Percentiles rank a stretch among this genome's conserved stretches.
Evolutionary conservation across 1,139 yeast species (phyloP).

Genomic region (Kurtzmaniella natalensis): DNA sequence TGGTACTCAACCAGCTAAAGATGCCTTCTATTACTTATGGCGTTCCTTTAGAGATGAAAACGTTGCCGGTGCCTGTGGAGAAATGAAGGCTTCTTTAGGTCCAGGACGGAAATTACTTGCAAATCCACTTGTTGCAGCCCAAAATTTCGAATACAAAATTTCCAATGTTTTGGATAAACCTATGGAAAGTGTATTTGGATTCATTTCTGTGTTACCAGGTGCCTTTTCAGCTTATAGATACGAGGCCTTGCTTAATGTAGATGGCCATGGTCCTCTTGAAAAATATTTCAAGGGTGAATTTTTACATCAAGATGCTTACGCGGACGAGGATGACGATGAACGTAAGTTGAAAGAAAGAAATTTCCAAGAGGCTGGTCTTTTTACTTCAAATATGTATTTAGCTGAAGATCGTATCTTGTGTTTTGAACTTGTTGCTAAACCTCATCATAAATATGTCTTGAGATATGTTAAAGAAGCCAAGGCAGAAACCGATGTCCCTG

Average conservation of each 20-base stretch:
- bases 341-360: slow-evolving; percentile 38
- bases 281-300: slow-evolving; percentile 79
- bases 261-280: slow-evolving; percentile 69
- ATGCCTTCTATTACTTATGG: slow-evolving; percentile 77
- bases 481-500: slow-evolving; percentile 86
- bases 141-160: slow-evolving; percentile 79
- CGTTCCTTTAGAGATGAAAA: slow-evolving; percentile 64
- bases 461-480: slow-evolving; percentile 71
- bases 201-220: slow-evolving; percentile 78
- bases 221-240: slow-evolving; percentile 84
- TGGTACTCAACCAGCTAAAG: slow-evolving; percentile 72
- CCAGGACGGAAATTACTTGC: slow-evolving; percentile 47
- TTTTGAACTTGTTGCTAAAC: slow-evolving; percentile 77
- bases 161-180: slow-evolving; percentile 82
- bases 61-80: slow-evolving; percentile 91
- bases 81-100: slow-evolving; percentile 69
- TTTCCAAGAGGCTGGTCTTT: slow-evolving; percentile 55
- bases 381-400: slow-evolving; percentile 78
- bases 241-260: slow-evolving; percentile 60
- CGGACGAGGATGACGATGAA: slow-evolving; percentile 38
- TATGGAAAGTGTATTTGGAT: slow-evolving; percentile 78
- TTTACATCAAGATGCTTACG: slow-evolving; percentile 46
- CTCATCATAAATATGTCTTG: slow-evolving; percentile 54
- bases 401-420: slow-evolving; percentile 84
- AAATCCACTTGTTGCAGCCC: slow-evolving; percentile 80